phyloP scores from a whole-genome alignment of 768 basidiomycete genomes.

The Phlebiopsis flavidoalba region DNA sequence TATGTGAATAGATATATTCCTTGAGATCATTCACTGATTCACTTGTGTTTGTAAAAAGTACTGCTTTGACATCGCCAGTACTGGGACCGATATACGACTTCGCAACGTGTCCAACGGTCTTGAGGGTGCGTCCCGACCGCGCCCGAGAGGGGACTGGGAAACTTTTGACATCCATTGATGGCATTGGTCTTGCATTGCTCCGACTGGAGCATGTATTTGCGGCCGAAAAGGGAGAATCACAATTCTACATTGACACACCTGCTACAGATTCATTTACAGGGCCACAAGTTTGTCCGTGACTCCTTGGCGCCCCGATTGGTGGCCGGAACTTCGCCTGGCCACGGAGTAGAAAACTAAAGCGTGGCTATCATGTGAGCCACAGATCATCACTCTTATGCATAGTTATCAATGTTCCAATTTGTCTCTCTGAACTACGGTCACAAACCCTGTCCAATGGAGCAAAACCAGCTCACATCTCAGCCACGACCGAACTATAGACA shows the following conservation, averaged over 20 bases:
- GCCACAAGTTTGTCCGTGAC: slow-evolving; percentile 35
- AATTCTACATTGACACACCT: slow-evolving; percentile 28
- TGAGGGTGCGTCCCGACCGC: slow-evolving; percentile 15
- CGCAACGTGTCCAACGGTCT: slow-evolving; percentile 19
- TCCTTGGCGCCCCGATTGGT: slow-evolving; percentile 46
- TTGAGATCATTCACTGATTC: background rate
- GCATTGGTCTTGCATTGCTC: slow-evolving; percentile 74
- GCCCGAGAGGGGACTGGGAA: slow-evolving; percentile 70
- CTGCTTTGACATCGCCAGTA: background rate
- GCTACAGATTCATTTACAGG: slow-evolving; percentile 27
- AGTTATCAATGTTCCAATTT: too few species aligned
- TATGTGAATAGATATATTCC: slow-evolving; percentile 17
- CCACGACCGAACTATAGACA: slow-evolving; percentile 61
- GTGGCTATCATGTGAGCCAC: background rate
- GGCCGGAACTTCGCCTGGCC: slow-evolving; percentile 33
- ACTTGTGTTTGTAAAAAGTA: background rate
- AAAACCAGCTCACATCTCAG: slow-evolving; percentile 30
- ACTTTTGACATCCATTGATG: slow-evolving; percentile 52
- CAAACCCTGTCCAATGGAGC: too few species aligned
- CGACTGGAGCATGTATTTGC: slow-evolving; percentile 71
- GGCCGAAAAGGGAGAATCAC: slow-evolving; percentile 42
- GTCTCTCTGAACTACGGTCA: too few species aligned
- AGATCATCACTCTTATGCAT: background rate
- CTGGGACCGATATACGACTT: slow-evolving; percentile 26
- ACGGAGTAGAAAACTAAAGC: background rate